Evolutionary conservation across 2,329 filamentous ascomycete species (phyloP).

Genomic region (Alternaria sp.): DNA sequence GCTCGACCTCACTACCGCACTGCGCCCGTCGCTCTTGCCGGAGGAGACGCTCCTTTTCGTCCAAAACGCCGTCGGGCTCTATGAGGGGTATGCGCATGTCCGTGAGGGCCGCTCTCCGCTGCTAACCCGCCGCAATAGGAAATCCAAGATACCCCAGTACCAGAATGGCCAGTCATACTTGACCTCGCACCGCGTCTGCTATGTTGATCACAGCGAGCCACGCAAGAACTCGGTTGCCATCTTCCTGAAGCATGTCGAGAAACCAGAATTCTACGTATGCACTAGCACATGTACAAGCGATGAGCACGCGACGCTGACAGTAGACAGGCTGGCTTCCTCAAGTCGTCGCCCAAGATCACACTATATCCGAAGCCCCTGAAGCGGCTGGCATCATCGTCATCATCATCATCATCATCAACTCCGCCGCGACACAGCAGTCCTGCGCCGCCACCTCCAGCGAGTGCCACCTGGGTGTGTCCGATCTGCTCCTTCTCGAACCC

Average conservation of each 20-base stretch:
- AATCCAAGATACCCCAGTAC: constrained; percentile 92
- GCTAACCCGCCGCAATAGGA: constrained; percentile 62
- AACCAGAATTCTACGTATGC: constrained; percentile 72
- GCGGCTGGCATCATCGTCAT: constrained; percentile 53
- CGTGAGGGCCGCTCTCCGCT: constrained; percentile 13
- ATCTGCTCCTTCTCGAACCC: constrained; percentile 97
- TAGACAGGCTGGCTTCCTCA: constrained; percentile 82
- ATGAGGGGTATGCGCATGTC: constrained; percentile 79
- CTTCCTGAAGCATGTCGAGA: constrained; percentile 89
- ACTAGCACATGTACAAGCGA: background rate
- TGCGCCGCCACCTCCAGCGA: constrained; percentile 60
- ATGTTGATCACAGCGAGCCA: constrained; percentile 88
- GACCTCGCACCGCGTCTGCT: constrained; percentile 94
- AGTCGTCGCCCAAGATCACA: constrained; percentile 93
- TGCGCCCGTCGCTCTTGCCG: constrained; percentile 88
- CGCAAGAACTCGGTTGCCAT: constrained; percentile 84
- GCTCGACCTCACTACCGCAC: constrained; percentile 93
- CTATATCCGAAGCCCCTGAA: constrained; percentile 82
- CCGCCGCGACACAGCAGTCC: constrained; percentile 49
- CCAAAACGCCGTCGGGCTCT: constrained; percentile 95
- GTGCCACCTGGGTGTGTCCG: constrained; percentile 91
- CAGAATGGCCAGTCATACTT: constrained; percentile 97
- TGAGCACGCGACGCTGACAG: constrained; percentile 22
- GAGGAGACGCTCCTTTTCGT: constrained; percentile 97
- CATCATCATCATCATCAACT: constrained; percentile 39